Percentiles rank a stretch among this genome's conserved stretches.
Evolutionary conservation across 768 basidiomycete genomes (phyloP).

Genomic region (Naganishia onofrii): DNA sequence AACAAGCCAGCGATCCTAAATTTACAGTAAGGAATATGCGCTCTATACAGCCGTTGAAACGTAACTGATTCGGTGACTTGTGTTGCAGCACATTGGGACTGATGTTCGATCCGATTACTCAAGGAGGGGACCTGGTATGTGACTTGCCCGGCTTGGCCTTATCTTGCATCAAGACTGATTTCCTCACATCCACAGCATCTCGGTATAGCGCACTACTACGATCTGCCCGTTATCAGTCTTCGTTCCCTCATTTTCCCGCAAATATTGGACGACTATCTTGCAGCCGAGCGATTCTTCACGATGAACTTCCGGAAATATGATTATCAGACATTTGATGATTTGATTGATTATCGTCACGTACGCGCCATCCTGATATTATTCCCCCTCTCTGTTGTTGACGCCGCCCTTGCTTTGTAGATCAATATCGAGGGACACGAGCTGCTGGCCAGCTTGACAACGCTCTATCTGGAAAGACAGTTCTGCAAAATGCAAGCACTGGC

Average conservation of each 20-base stretch:
- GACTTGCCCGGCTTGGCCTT: too few species aligned
- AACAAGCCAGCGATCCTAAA: constrained; percentile 44
- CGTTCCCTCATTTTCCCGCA: constrained; percentile 42
- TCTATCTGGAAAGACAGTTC: constrained; percentile 7
- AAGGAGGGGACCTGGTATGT: constrained; percentile 18
- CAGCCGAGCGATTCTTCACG: constrained; percentile 1
- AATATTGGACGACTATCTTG: constrained; percentile 31
- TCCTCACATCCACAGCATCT: neutral
- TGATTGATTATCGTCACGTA: constrained; percentile 40
- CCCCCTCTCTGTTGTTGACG: neutral
- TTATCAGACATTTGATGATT: neutral
- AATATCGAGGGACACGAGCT: neutral
- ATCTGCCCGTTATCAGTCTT: constrained; percentile 41
- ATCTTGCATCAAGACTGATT: neutral
- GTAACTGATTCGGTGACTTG: too few species aligned
- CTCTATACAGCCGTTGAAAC: too few species aligned
- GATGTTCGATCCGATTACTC: neutral
- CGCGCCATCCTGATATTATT: constrained; percentile 11
- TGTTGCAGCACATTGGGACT: neutral
- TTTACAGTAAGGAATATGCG: constrained; percentile 33
- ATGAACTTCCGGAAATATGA: neutral
- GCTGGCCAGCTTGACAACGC: constrained; percentile 6
- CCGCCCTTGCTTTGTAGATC: neutral
- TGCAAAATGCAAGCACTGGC: constrained; percentile 20
- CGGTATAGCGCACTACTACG: constrained; percentile 47